Percentiles rank a stretch among this genome's conserved stretches.
phyloP scores from a whole-genome alignment of 345 rosid species.

The Euphorbia peplus region DNA sequence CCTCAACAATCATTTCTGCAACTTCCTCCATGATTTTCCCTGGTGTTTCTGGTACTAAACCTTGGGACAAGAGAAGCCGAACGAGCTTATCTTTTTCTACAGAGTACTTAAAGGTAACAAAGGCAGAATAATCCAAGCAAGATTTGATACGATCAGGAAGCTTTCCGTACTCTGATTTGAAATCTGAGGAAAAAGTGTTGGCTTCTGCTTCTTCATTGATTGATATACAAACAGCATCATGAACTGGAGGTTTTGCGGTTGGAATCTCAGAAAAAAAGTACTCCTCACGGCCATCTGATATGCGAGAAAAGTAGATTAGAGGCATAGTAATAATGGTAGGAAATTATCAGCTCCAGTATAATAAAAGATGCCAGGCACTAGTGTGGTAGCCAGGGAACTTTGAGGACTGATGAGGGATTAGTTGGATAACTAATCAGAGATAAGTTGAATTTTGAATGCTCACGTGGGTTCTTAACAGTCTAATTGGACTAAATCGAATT shows the following conservation, averaged over 20 bases:
- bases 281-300: neutral
- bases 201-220: neutral
- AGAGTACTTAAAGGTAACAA: neutral
- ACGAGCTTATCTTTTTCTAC: neutral
- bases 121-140: neutral
- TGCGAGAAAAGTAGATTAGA: neutral
- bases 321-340: too few relatives aligned
- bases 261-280: neutral
- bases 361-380: too few relatives aligned
- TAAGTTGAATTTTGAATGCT: too few relatives aligned
- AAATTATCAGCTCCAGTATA: too few relatives aligned
- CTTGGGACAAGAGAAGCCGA: constrained; percentile 10
- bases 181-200: neutral
- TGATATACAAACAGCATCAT: neutral
- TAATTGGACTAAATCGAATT: too few relatives aligned
- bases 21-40: neutral
- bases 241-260: neutral
- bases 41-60: neutral
- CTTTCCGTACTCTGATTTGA: neutral
- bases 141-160: neutral
- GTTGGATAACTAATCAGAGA: too few relatives aligned
- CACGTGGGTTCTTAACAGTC: too few relatives aligned
- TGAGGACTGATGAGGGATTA: too few relatives aligned
- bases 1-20: neutral
- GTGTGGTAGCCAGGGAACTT: too few relatives aligned